Base-by-base conservation (phyloP, 2,329 filamentous ascomycete species). In the Pseudogymnoascus sp. region DNA sequence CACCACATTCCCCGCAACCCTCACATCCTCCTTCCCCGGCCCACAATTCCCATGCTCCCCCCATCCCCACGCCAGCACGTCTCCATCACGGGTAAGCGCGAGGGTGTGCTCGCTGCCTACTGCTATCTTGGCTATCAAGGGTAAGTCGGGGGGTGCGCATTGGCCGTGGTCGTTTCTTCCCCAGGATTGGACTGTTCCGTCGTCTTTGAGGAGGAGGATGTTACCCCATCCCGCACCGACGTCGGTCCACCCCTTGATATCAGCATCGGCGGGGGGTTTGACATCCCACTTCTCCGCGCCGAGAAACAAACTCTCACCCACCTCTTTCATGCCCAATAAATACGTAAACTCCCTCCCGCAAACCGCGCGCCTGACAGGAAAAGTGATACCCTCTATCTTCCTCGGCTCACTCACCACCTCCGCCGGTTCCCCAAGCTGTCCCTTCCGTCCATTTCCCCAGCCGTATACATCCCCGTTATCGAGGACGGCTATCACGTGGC, bases 21-120 rank as follows among this genome's bases (percentile, higher is more conserved):
- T 88, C 53, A 92, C 85, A 74, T 90, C 85, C 65, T 82, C 77
- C 16, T 81, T 78, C 44, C 82, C 78, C 37, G 85, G 83, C 2
- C 94, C 94, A 73, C 94, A 99, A 73, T 99, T 99, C 1, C 94
- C 94, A 76, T 99, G 94, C 75, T 97, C 93, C 1, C 92, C 92
- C 94, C 94, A 99, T 18, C 94, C 94, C 91, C 93, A 97, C 1
- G 90, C 84, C 59, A 95, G 76, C 1, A 96, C 84, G 60, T 87
- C 82, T 1, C 84, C 84, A 18, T 82, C 78, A 8, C 76, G 76
- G 0, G 89, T 85, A 25, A 93, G 75, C 7, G 86, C 90, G 66
- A 97, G 75, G n/a, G 84, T 85, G 74, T 99, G 94, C 75, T 97
- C 94, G 71, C 93, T 97, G 0, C 94, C 94, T 53, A 89, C 84